phyloP scores from a whole-genome alignment of 2,329 filamentous ascomycete genomes.

The Stachybotrys chlorohalonatus region DNA sequence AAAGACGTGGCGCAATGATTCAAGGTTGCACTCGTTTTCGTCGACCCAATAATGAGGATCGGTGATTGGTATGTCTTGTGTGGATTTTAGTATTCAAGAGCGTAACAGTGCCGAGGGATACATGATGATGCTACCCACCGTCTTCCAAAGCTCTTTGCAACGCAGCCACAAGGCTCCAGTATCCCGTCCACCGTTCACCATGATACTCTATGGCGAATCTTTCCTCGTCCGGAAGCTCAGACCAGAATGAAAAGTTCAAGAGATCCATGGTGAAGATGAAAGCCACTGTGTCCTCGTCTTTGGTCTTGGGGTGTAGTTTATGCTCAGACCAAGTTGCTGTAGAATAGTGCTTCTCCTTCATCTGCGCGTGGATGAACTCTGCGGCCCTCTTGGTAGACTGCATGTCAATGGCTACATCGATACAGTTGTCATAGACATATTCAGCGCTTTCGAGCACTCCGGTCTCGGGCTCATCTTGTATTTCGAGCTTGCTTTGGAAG shows the following conservation, averaged over 20 bases:
- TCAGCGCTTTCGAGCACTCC: constrained; percentile 76
- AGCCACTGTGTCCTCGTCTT: constrained; percentile 70
- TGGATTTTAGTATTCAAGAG: background rate
- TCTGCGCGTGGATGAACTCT: constrained; percentile 65
- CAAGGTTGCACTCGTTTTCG: constrained; percentile 65
- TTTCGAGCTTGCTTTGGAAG: constrained; percentile 49
- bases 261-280: constrained; percentile 98
- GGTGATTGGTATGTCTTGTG: constrained; percentile 73
- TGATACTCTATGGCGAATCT: constrained; percentile 78
- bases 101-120: background rate
- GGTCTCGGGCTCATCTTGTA: constrained; percentile 59
- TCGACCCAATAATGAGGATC: constrained; percentile 79
- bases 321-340: constrained; percentile 81
- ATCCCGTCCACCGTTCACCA: constrained; percentile 80
- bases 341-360: constrained; percentile 77
- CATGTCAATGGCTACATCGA: constrained; percentile 86
- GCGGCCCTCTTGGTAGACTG: constrained; percentile 75
- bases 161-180: constrained; percentile 86
- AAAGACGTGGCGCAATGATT: constrained; percentile 69
- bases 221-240: constrained; percentile 56
- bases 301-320: constrained; percentile 77
- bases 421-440: constrained; percentile 83
- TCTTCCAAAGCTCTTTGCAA: constrained; percentile 84
- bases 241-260: constrained; percentile 97
- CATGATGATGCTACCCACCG: constrained; percentile 31